Percentiles rank a stretch among this genome's conserved stretches.
Conservation (phyloP, 2,329 filamentous ascomycete species). For the Penicillium vulpinum region DNA sequence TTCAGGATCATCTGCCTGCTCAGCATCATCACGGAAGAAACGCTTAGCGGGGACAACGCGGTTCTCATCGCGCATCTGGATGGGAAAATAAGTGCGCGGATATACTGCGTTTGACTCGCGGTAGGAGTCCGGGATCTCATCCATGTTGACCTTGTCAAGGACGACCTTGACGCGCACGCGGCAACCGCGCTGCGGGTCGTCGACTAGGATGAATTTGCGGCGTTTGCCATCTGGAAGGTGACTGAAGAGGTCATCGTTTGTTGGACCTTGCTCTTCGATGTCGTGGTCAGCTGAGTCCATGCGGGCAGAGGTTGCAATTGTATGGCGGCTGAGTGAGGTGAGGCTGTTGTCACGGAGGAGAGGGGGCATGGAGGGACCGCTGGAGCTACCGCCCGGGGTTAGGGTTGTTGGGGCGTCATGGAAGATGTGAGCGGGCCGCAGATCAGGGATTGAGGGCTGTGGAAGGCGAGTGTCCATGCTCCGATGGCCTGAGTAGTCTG, state of each 20-base stretch:
- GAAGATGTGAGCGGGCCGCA: slow-evolving; percentile 74
- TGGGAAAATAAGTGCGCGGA: slow-evolving; percentile 86
- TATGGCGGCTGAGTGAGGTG: slow-evolving; percentile 39
- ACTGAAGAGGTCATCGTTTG: slow-evolving; percentile 73
- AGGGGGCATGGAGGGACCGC: slow-evolving; percentile 63
- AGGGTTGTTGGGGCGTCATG: slow-evolving; percentile 68
- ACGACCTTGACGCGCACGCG: slow-evolving; percentile 87
- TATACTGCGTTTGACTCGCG: slow-evolving; percentile 87
- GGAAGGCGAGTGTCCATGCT: slow-evolving; percentile 59
- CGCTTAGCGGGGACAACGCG: slow-evolving; percentile 67
- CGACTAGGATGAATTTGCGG: slow-evolving; percentile 94
- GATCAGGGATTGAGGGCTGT: slow-evolving; percentile 56
- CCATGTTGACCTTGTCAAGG: slow-evolving; percentile 89
- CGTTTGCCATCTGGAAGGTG: slow-evolving; percentile 87
- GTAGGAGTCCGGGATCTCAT: slow-evolving; percentile 94
- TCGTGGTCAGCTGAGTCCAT: slow-evolving; percentile 24
- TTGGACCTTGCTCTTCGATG: slow-evolving; percentile 33
- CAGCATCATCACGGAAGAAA: slow-evolving; percentile 71
- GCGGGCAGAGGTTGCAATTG: slow-evolving; percentile 36
- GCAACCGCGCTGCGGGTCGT: slow-evolving; percentile 78
- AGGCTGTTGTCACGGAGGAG: slow-evolving; percentile 60
- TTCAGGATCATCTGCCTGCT: slow-evolving; percentile 51
- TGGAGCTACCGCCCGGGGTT: slow-evolving; percentile 34
- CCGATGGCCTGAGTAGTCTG: slow-evolving; percentile 53
- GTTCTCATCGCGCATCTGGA: slow-evolving; percentile 85